Conservation (phyloP, 2,329 filamentous ascomycete genomes). For the Hymenoscyphus fructigenus region DNA sequence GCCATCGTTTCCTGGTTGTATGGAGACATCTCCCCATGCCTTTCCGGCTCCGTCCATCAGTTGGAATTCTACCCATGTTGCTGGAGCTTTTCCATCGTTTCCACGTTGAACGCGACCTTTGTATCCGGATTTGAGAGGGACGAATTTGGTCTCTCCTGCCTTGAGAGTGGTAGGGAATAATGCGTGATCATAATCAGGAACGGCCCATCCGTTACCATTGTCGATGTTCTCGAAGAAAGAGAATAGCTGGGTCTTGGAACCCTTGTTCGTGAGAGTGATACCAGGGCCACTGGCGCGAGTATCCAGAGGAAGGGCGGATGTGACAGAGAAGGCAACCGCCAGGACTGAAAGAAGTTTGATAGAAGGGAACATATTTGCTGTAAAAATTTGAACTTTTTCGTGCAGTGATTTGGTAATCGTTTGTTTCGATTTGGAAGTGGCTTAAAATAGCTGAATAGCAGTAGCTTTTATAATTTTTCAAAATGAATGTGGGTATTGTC, state of each 20-base stretch:
- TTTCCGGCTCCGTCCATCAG: constrained; percentile 20
- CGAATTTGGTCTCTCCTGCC: constrained; percentile 35
- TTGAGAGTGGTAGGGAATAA: constrained; percentile 30
- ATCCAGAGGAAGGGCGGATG: neutral
- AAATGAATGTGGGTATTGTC: constrained; percentile 7
- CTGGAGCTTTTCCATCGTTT: constrained; percentile 33
- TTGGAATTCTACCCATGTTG: constrained; percentile 44
- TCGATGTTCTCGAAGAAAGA: constrained; percentile 44
- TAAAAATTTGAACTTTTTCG: neutral
- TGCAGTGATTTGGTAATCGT: neutral
- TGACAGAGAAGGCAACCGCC: constrained; percentile 1
- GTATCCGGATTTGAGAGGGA: constrained; percentile 36
- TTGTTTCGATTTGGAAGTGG: neutral
- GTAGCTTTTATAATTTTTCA: neutral
- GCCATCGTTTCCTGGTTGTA: constrained; percentile 42
- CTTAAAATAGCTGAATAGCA: neutral
- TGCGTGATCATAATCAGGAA: constrained; percentile 42
- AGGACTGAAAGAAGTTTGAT: constrained; percentile 7
- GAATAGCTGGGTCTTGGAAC: constrained; percentile 36
- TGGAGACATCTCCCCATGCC: constrained; percentile 37
- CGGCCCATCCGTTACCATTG: constrained; percentile 42
- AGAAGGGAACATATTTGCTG: constrained; percentile 5
- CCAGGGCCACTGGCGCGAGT: constrained; percentile 31
- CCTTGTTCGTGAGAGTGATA: constrained; percentile 41
- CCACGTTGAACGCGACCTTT: constrained; percentile 45